Conservation (phyloP, 257 asterid species). For the Ligustrum vulgare region DNA sequence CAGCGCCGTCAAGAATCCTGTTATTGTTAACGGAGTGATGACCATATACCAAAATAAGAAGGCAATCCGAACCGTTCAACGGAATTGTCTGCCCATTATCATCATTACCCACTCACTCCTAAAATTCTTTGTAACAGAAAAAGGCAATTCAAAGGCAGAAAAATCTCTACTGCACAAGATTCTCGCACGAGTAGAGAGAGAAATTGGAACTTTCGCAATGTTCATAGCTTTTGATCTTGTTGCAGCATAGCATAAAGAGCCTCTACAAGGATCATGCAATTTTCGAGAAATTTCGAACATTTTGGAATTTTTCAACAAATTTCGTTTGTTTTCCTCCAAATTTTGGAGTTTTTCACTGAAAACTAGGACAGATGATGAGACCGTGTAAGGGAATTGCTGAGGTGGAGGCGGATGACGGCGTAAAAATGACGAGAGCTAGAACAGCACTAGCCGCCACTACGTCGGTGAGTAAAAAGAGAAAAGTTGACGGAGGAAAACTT, state of each 20-base stretch:
- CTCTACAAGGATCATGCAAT: no score
- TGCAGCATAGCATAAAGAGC: no score
- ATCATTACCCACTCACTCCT: neutral
- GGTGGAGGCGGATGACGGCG: conserved; percentile 15
- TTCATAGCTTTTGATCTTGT: no score
- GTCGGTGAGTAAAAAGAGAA: conserved; percentile 40
- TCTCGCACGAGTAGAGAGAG: conserved; percentile 26
- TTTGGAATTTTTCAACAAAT: neutral
- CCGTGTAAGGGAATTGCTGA: conserved; percentile 32
- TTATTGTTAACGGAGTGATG: conserved; percentile 18
- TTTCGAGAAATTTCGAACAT: neutral
- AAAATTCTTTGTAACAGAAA: conserved; percentile 31
- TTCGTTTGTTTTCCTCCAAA: neutral
- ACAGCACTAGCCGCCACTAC: no score
- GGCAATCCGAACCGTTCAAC: conserved; percentile 16
- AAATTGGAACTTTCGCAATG: no score
- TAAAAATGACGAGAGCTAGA: neutral
- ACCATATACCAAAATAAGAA: conserved; percentile 4
- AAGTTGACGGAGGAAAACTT: conserved; percentile 29
- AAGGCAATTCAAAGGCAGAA: conserved; percentile 30
- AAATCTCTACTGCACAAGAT: conserved; percentile 33
- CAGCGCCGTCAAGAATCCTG: conserved; percentile 23
- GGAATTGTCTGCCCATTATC: conserved; percentile 21
- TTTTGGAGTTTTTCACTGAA: neutral
- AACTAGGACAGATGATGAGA: conserved; percentile 7